Evolutionary conservation across 202 grass and related monocot genomes (phyloP), one percentile per base, ranked within the genome.

Genomic region (Setaria italica): DNA sequence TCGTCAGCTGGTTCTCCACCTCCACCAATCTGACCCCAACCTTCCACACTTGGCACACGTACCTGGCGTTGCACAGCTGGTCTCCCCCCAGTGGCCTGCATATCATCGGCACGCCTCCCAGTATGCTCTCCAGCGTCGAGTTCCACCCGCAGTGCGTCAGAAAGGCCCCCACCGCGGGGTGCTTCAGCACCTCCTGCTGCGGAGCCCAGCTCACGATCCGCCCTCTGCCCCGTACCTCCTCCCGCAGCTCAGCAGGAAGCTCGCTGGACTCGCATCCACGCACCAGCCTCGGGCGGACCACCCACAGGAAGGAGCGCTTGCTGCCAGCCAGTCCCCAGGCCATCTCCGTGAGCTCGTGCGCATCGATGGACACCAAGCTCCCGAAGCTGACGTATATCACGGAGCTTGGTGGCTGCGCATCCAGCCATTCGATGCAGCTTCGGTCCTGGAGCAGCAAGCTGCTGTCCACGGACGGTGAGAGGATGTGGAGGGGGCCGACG

Each of bases 41-140:
- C 48, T 49, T 49, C 48, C 48, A 49, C 48, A 49, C 11, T 3
- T 49, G 11, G 48, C 48, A 49, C 48, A 49, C 48, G 3, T 49
- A 49, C 48, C 48, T 49, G 10, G 48, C 48, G 2, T 49, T 49
- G 13, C 48, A 49, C 48, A 49, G 48, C 48, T 49, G 48, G 48
- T 49, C 48, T 49, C 48, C 11, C 9, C 48, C 48, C 48, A 49
- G 2, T 2, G 48, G 48, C 48, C 48, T 49, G 13, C 48, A 49
- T 49, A 49, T 49, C 48, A 49, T 49, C 11, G 11, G 48, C 48
- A 86, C 85, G 3, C 85, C 88, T 58, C 86, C 79, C 1, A 41
- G 89, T 47, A 91, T 86, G 86, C 80, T 82, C 74, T 94, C 94
- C 56, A 89, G 81, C 48, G 88, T 56, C 1, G 94, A 82, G 53